phyloP scores from a whole-genome alignment of 805 yeast species.

The Candida orba region DNA sequence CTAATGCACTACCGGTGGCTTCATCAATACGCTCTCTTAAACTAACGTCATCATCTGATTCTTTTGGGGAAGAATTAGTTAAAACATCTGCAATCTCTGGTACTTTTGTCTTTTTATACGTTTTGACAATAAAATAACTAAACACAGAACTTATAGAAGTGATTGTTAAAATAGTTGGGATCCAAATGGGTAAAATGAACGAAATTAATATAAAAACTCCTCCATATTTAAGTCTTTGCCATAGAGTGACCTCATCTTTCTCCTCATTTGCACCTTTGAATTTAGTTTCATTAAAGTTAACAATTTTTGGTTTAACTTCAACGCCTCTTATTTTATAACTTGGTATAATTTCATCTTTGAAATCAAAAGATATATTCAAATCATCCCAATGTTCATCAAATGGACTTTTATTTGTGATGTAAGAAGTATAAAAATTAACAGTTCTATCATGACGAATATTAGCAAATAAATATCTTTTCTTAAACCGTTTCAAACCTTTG shows the following conservation, averaged over 20 bases:
- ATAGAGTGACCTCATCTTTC: slow-evolving; percentile 7
- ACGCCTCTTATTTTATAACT: slow-evolving; percentile 30
- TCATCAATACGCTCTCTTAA: slow-evolving; percentile 20
- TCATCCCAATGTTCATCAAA: slow-evolving; percentile 51
- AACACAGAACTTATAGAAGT: slow-evolving; percentile 29
- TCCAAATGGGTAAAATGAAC: slow-evolving; percentile 39
- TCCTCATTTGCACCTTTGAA: slow-evolving; percentile 5
- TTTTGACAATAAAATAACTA: slow-evolving; percentile 33
- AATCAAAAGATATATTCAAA: slow-evolving; percentile 31
- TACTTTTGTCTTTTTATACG: slow-evolving; percentile 15
- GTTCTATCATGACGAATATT: slow-evolving; percentile 79
- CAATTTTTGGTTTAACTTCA: slow-evolving; percentile 39
- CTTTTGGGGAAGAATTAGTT: background rate
- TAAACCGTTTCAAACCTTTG: slow-evolving; percentile 50
- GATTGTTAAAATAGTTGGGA: slow-evolving; percentile 36
- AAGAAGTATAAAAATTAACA: slow-evolving; percentile 82
- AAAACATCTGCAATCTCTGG: slow-evolving; percentile 2
- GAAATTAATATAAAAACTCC: slow-evolving; percentile 19
- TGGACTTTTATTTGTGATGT: slow-evolving; percentile 66
- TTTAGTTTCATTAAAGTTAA: slow-evolving; percentile 38
- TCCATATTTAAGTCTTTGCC: slow-evolving; percentile 18
- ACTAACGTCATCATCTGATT: slow-evolving; percentile 2
- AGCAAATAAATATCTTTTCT: slow-evolving; percentile 54
- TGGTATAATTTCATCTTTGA: slow-evolving; percentile 24
- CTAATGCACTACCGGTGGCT: slow-evolving; percentile 20